Percentiles rank a stretch among this genome's conserved stretches.
Conservation (phyloP, 345 rosid species). For the Jatropha curcas region DNA sequence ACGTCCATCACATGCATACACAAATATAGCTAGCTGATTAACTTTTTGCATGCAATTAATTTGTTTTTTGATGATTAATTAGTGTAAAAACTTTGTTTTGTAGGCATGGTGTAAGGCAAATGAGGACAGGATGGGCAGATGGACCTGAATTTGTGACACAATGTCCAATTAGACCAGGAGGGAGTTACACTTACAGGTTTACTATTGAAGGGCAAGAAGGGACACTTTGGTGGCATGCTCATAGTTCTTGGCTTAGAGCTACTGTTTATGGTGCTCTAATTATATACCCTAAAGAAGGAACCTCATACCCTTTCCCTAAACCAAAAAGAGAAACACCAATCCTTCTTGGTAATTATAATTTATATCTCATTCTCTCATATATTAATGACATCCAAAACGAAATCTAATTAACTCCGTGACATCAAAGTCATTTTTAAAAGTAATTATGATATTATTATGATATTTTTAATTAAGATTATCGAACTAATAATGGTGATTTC, state of each 20-base stretch:
- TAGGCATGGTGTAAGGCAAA: conserved; percentile 91
- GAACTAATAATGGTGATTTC: not conserved
- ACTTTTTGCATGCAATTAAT: not conserved
- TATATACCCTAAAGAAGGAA: conserved; percentile 62
- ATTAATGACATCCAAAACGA: too few relatives aligned
- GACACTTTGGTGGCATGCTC: conserved; percentile 99
- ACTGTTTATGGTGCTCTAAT: conserved; percentile 90
- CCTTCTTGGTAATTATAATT: conserved; percentile 66
- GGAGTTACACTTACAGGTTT: conserved; percentile 78
- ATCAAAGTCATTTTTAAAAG: too few relatives aligned
- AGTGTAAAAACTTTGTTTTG: too few relatives aligned
- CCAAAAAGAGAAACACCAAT: conserved; percentile 69
- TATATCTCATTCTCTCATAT: too few relatives aligned
- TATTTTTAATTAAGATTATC: not conserved
- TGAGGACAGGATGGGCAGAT: conserved; percentile 90
- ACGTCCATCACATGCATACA: too few relatives aligned
- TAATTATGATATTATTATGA: not conserved
- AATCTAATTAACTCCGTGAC: too few relatives aligned
- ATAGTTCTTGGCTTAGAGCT: conserved; percentile 96
- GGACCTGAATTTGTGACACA: conserved; percentile 96
- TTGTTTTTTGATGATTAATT: too few relatives aligned
- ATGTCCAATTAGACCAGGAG: conserved; percentile 89
- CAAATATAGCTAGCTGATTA: too few relatives aligned
- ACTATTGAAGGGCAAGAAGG: conserved; percentile 88
- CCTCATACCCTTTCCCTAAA: conserved; percentile 68